These are phyloP conservation scores for Marvania coccoides DNA, from an alignment of 139 green algal genomes.

Conservation along the genomic window DNA sequence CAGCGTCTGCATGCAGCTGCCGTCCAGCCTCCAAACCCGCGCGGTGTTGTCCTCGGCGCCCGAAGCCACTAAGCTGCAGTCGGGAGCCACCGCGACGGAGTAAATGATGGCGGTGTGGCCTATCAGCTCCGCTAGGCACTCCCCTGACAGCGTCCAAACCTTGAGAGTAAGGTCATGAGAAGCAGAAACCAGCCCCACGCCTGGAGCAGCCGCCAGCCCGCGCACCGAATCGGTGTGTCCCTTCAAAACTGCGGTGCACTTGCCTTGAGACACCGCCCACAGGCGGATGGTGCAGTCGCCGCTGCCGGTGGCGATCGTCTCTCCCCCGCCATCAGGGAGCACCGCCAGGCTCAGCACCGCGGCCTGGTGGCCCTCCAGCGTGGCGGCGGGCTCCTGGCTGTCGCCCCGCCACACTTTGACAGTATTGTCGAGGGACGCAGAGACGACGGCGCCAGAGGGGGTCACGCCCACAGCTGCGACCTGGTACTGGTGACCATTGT, in stretches of 20 bases:
- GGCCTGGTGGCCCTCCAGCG: constrained; percentile 66
- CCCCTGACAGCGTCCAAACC: constrained; percentile 50
- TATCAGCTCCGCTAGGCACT: constrained; percentile 52
- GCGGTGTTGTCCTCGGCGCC: constrained; percentile 85
- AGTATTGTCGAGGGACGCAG: constrained; percentile 76
- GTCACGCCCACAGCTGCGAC: constrained; percentile 68
- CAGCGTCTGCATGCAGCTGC: constrained; percentile 42
- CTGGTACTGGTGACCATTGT: constrained; percentile 74
- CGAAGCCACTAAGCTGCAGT: constrained; percentile 44
- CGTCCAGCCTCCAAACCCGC: constrained; percentile 62
- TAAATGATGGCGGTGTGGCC: constrained; percentile 90
- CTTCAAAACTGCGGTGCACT: constrained; percentile 52
- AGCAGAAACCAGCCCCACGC: constrained; percentile 76
- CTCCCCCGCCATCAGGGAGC: constrained; percentile 40
- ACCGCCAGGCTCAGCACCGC: constrained; percentile 68
- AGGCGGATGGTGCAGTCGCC: constrained; percentile 59
- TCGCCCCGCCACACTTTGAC: constrained; percentile 63
- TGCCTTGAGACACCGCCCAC: constrained; percentile 17
- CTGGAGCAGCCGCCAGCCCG: constrained; percentile 60
- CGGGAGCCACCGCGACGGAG: constrained; percentile 26
- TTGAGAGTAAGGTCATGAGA: constrained; percentile 81
- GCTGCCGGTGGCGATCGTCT: constrained; percentile 62
- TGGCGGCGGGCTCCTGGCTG: constrained; percentile 24
- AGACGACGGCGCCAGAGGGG: constrained; percentile 55
- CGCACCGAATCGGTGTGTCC: constrained; percentile 81